phyloP scores from a whole-genome alignment of 2,329 filamentous ascomycete genomes.

The Colletotrichum eleusines region DNA sequence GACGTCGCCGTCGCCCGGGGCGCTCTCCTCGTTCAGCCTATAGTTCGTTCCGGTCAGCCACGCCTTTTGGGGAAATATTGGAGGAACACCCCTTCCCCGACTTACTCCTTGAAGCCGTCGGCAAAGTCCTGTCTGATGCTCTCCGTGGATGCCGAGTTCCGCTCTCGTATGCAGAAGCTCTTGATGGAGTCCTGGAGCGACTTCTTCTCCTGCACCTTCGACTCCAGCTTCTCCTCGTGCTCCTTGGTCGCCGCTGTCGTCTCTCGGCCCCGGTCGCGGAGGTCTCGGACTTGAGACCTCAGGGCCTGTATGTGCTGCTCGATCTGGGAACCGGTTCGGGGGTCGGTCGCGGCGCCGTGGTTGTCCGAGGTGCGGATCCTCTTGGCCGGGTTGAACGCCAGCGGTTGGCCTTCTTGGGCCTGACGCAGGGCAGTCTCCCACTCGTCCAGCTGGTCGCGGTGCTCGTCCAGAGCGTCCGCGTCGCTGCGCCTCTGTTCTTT shows the following conservation, averaged over 20 bases:
- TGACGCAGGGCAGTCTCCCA: background rate
- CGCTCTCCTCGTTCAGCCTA: background rate
- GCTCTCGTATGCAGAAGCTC: conserved; percentile 60
- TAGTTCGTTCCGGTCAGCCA: conserved; percentile 61
- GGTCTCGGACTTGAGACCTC: background rate
- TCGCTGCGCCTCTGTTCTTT: background rate
- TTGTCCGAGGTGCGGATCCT: background rate
- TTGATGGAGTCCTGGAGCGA: background rate
- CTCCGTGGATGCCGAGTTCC: conserved; percentile 65
- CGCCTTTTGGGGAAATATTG: too few species aligned
- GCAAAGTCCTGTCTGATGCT: conserved; percentile 41
- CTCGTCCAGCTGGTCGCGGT: background rate
- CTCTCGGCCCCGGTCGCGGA: background rate
- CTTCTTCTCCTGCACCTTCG: background rate
- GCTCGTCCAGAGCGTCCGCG: conserved; percentile 6
- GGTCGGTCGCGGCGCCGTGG: conserved; percentile 18
- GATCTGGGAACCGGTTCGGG: background rate
- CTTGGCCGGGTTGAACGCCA: background rate
- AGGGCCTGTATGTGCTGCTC: conserved; percentile 4
- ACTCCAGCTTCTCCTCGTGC: background rate
- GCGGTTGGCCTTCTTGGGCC: background rate
- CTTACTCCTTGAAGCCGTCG: conserved; percentile 61
- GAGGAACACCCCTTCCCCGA: conserved; percentile 37
- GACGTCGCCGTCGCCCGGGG: too few species aligned
- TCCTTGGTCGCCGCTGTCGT: background rate